Percentiles rank a stretch among this genome's conserved stretches.
These are phyloP conservation scores for Tricholoma furcatifolium DNA, from an alignment of 768 basidiomycete species.

Conservation along the genomic window DNA sequence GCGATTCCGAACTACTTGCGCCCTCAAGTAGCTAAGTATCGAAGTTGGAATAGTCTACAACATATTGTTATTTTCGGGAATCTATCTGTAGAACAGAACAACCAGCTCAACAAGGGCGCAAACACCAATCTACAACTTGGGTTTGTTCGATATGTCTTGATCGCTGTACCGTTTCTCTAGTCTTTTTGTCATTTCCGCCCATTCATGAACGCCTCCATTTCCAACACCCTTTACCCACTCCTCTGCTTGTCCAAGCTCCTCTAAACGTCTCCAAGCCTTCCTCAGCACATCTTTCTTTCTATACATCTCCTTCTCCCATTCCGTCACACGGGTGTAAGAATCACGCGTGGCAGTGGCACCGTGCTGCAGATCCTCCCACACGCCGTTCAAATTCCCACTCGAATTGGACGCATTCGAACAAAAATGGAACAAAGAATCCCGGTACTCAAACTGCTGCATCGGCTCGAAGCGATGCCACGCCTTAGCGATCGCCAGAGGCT, in stretches of 20 bases:
- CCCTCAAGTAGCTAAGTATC: too few relatives aligned
- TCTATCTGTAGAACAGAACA: too few relatives aligned
- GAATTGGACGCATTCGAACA: slow-evolving; percentile 29
- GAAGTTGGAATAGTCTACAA: too few relatives aligned
- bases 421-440: slow-evolving; percentile 55
- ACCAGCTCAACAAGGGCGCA: background rate
- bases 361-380: slow-evolving; percentile 1
- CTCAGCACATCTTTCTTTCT: slow-evolving; percentile 45
- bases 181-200: slow-evolving; percentile 48
- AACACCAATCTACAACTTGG: slow-evolving; percentile 9
- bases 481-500: slow-evolving; percentile 43
- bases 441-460: slow-evolving; percentile 66
- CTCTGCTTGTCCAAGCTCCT: slow-evolving; percentile 53
- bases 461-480: slow-evolving; percentile 54
- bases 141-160: slow-evolving; percentile 10
- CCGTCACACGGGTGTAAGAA: slow-evolving; percentile 29
- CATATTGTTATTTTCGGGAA: too few relatives aligned
- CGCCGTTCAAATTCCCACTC: slow-evolving; percentile 1
- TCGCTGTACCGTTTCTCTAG: slow-evolving; percentile 31
- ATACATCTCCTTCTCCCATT: slow-evolving; percentile 64
- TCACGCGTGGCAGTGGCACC: slow-evolving; percentile 1
- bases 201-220: slow-evolving; percentile 51
- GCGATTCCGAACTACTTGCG: too few relatives aligned
- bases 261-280: slow-evolving; percentile 56
- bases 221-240: slow-evolving; percentile 68